Evolutionary conservation across 768 basidiomycete species (phyloP).

Genomic region (Kwoniella pini): DNA sequence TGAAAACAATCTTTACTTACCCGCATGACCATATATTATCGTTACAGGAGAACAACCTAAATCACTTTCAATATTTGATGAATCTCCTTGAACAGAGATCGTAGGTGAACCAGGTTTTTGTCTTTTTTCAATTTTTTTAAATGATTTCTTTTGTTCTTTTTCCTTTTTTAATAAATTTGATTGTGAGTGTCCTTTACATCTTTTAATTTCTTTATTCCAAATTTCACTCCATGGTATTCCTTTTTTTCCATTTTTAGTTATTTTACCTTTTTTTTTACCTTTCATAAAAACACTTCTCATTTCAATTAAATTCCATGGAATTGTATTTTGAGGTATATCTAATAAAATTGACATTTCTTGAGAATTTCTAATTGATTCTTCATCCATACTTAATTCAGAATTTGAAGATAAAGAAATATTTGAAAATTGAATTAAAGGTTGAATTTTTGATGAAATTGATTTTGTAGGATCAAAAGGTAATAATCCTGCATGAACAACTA

Average conservation of each 20-base stretch:
- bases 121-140: slow-evolving; percentile 34
- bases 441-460: slow-evolving; percentile 60
- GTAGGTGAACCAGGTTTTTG: slow-evolving; percentile 28
- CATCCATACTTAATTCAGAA: not conserved
- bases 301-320: slow-evolving; percentile 76
- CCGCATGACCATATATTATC: slow-evolving; percentile 79
- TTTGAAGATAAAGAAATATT: slow-evolving; percentile 15
- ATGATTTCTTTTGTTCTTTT: too few relatives aligned
- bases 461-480: slow-evolving; percentile 69
- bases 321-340: slow-evolving; percentile 71
- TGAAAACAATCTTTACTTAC: slow-evolving; percentile 23
- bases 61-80: slow-evolving; percentile 9
- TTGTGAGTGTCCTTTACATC: slow-evolving; percentile 46
- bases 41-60: slow-evolving; percentile 55
- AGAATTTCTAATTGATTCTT: slow-evolving; percentile 11
- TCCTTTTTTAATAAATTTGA: too few relatives aligned
- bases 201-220: slow-evolving; percentile 60
- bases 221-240: slow-evolving; percentile 74
- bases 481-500: slow-evolving; percentile 81
- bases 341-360: slow-evolving; percentile 66
- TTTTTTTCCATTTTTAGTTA: slow-evolving; percentile 56
- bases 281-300: slow-evolving; percentile 63
- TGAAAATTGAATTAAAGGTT: slow-evolving; percentile 65
- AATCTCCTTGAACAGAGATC: slow-evolving; percentile 7
- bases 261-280: slow-evolving; percentile 51